Base-by-base conservation (phyloP, 176 grass and related monocot genomes). In the Dendrocalamus sinicus region DNA sequence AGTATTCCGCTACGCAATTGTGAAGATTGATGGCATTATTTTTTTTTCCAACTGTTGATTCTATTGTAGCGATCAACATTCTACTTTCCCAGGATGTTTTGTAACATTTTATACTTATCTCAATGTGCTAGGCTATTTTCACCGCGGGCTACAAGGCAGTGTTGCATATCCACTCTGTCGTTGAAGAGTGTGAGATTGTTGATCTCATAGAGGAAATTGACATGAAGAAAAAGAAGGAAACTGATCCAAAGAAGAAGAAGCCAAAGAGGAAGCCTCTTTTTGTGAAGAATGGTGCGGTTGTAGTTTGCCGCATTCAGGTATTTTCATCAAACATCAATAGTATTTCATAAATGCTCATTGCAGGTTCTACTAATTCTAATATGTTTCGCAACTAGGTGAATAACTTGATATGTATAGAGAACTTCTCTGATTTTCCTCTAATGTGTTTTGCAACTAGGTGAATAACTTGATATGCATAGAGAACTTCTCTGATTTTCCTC, bases 201-300 rank as follows among this genome's bases (percentile, higher is more conserved):
- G 96, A 98, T 43, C 89, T 98, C 75, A 93, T 98, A 95, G 94
- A 94, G 75, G 94, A 97, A 90, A 97, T 97, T 73, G 94, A 94
- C 16, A 95, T 88, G 65, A 95, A 92, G 83, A 95, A 88, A 88
- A 91, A 72, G 69, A 95, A 95, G 86, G 91, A 90, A 58, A 79
- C 86, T 54, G 96, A 95, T 65, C 81, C 88, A 8, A 98, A 93
- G 86, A 95, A 90, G 83, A 98, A 92, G 83, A 98, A 92, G 71
- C 65, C 74, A 72, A 95, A 92, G 84, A 90, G 90, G 75, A 98
- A 94, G 80, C 96, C 88, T 72, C 96, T 94, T 84, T 98, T 95
- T 85, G 96, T 98, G 72, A 98, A 98, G 86, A 98, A 95, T 90
- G 95, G 95, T 72, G 95, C 95, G 19, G 86, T 93, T 83, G 93